Percentiles rank a stretch among this genome's conserved stretches.
Evolutionary conservation across 148 eudicot species (phyloP).

Genomic region (Selenicereus undatus): DNA sequence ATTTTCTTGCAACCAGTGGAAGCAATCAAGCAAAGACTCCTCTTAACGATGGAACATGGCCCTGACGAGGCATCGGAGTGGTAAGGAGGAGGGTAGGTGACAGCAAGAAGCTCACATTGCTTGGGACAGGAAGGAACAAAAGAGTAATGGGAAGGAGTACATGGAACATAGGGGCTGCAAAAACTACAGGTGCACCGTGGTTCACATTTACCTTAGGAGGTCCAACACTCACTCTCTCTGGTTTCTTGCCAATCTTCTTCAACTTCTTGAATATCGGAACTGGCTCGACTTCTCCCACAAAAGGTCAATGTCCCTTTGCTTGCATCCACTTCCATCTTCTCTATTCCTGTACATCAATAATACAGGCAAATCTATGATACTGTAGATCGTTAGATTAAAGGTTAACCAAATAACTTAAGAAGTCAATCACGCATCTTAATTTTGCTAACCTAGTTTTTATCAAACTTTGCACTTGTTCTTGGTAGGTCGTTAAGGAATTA

Average conservation of each 20-base stretch:
- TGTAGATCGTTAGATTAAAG: too few relatives aligned
- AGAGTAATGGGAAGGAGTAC: neutral
- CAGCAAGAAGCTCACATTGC: conserved; percentile 9
- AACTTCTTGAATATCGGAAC: conserved; percentile 23
- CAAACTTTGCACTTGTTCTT: too few relatives aligned
- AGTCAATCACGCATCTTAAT: too few relatives aligned
- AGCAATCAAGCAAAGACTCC: neutral
- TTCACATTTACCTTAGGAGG: neutral
- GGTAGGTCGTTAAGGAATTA: too few relatives aligned
- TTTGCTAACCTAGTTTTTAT: too few relatives aligned
- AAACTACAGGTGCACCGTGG: conserved; percentile 1
- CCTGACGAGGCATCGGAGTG: neutral
- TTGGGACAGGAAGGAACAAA: neutral
- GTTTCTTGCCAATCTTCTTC: conserved; percentile 21
- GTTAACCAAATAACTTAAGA: too few relatives aligned
- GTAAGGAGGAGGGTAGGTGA: neutral
- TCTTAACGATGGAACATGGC: conserved; percentile 1
- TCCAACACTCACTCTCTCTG: conserved; percentile 19
- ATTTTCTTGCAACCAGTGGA: too few relatives aligned
- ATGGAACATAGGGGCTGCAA: neutral
- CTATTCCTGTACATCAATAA: conserved; percentile 4
- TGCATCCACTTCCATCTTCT: conserved; percentile 19
- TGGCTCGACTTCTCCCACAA: conserved; percentile 26
- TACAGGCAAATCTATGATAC: too few relatives aligned
- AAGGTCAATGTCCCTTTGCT: conserved; percentile 23